Evolutionary conservation across 108 stramenopile genomes (phyloP), one percentile per base, ranked within the genome.

Genomic region (Seminavis robusta): DNA sequence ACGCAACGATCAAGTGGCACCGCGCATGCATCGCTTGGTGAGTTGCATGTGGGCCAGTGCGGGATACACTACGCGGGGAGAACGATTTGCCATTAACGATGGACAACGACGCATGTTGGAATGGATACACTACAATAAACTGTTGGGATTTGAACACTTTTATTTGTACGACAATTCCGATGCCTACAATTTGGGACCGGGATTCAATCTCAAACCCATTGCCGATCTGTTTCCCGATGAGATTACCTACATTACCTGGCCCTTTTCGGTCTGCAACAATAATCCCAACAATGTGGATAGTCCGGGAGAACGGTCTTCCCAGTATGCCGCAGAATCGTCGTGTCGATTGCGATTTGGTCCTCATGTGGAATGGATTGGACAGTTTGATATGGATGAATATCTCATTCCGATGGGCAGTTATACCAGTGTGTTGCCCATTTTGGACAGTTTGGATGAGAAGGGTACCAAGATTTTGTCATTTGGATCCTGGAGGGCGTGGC

Each of bases 351-450:
- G 88, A 51, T 94, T 94, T 69, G 88, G 92, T 38, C 52, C 82
- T 1, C 86, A 94, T 57, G 66, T 79, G 7, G 66, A 85, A 24
- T 94, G 92, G 92, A 73, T 94, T 16, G 88, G 69, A 1, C 76
- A 77, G n/a, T 88, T 90, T 53, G 92, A 90, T 56, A 88, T 82
- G 27, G 92, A 94, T 52, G 92, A 94, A 62, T 94, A 90, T 48
- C 52, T 94, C 23, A 60, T 86, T 13, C 90, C 90, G 17, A 87
- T 84, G 65, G 74, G 74, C 19, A 56, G 76, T 8, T 72, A 68
- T 32, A 52, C 36, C 23, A 56, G 38, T 17, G 37, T 75, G 0
- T 20, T 57, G 26, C 70, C 69, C 8, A 30, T 80, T 38, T 45
- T 80, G 28, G 65, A 74, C 13, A 66, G 71, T 28, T 37, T 76